Base-by-base conservation (phyloP, 176 grass and related monocot species). In the Bothriochloa decipiens region DNA sequence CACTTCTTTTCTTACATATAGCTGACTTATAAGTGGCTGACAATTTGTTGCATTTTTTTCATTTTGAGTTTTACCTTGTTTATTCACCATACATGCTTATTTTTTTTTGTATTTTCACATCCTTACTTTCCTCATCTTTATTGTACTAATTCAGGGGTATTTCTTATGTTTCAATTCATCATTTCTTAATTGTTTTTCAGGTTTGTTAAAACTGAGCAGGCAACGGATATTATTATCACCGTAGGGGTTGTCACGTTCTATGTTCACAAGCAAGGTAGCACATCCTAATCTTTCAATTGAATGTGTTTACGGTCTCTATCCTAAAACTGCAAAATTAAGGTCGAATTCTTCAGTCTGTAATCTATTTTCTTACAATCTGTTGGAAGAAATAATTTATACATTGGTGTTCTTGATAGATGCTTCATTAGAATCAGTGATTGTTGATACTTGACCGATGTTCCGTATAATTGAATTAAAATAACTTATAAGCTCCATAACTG, bases 221-320 rank as follows among this genome's bases (percentile, higher is more conserved):
- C 93, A 18, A 93, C 93, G 5, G 96, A 98, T 67, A 95, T 95
- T 74, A 66, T 94, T 71, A 85, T 98, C 66, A 94, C 83, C 65
- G 88, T 98, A 43, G 91, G 91, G 67, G 96, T 94, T 76, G 86
- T 89, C 47, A 96, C 92, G 70, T 98, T 98, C 89, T 92, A 92
- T 87, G 91, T 98, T 68, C 96, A 98, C n/a, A n/a, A n/a, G n/a
- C 77, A 94, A 96, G 96, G 96, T 98, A 87, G 62, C 63, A 4
- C 42, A 53, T 16, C 16, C 17, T 18, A 53, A 53, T 53, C 2
- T 46, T 75, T 10, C 20, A 32, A 15, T 7, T 62, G 4, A 74
- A 47, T 16, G 23, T 2, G 6, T 50, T 50, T 71, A 55, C 39
- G 2, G 35, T 35, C 35, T 35, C 35, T 35, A 4, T 35, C 35